Evolutionary conservation across 148 eudicot species (phyloP).

Genomic region (Spergularia marina): DNA sequence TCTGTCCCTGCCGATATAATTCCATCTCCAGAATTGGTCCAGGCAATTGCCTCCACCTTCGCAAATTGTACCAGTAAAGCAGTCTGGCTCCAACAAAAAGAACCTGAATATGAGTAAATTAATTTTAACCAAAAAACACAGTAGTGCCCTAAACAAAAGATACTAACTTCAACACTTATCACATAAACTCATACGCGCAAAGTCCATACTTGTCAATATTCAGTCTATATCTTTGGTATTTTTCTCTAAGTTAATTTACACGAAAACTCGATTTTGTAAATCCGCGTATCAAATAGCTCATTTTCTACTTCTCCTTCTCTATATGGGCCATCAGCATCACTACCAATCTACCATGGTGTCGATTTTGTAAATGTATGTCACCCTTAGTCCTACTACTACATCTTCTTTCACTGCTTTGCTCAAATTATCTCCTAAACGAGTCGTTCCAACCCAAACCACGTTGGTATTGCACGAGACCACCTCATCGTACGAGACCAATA

Average conservation of each 20-base stretch:
- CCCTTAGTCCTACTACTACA: no score
- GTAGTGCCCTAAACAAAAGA: conserved; percentile 6
- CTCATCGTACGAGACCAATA: not conserved
- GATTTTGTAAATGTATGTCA: no score
- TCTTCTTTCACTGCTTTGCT: no score
- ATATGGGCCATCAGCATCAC: no score
- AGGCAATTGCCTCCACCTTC: conserved; percentile 70
- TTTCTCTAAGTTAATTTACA: no score
- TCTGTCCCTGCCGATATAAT: conserved; percentile 71
- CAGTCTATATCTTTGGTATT: not conserved
- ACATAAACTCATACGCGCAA: not conserved
- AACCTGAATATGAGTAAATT: conserved; percentile 98
- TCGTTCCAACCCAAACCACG: not conserved
- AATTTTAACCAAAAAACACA: conserved; percentile 38
- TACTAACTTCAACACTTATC: not conserved
- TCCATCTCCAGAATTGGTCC: conserved; percentile 98
- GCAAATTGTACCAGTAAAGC: conserved; percentile 71
- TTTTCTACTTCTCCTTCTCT: no score
- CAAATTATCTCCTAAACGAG: no score
- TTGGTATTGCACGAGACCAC: not conserved
- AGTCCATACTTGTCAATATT: not conserved
- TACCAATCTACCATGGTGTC: no score
- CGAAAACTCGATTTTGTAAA: no score
- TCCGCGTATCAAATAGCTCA: no score
- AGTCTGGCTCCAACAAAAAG: conserved; percentile 99